Conservation (phyloP, 768 basidiomycete genomes). For the Tricholoma terreum region DNA sequence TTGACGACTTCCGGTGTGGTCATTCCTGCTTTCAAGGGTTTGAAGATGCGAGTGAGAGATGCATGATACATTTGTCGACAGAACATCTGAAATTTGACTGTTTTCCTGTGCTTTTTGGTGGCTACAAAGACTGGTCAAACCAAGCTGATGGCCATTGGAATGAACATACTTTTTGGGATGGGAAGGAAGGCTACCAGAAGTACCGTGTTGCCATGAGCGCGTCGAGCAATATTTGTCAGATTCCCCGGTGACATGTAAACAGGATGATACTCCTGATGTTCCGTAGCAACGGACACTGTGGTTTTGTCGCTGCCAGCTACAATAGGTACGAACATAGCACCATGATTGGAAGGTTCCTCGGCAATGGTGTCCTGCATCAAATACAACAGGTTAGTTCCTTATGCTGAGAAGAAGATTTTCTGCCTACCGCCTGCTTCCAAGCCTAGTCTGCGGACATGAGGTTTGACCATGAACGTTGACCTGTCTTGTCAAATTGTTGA, state of each 20-base stretch:
- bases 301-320: slow-evolving; percentile 34
- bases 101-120: slow-evolving; percentile 7
- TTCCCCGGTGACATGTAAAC: slow-evolving; percentile 29
- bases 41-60: slow-evolving; percentile 21
- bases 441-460: no score
- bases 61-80: slow-evolving; percentile 28
- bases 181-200: slow-evolving; percentile 30
- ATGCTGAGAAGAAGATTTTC: not conserved
- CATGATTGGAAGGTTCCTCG: slow-evolving; percentile 14
- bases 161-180: slow-evolving; percentile 31
- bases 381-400: no score
- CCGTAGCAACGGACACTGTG: slow-evolving; percentile 29
- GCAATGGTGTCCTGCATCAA: slow-evolving; percentile 18
- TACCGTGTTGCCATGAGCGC: slow-evolving; percentile 25
- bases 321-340: slow-evolving; percentile 22
- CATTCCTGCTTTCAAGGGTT: slow-evolving; percentile 26
- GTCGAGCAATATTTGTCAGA: slow-evolving; percentile 25
- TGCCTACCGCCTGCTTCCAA: slow-evolving; percentile 24
- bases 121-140: not conserved
- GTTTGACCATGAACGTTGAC: slow-evolving; percentile 19
- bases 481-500: slow-evolving; percentile 16
- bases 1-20: slow-evolving; percentile 20
- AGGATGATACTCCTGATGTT: slow-evolving; percentile 31
- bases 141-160: slow-evolving; percentile 2
- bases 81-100: slow-evolving; percentile 23